Conservation (phyloP, 352 stramenopile genomes). For the Aphanomyces invadans region DNA sequence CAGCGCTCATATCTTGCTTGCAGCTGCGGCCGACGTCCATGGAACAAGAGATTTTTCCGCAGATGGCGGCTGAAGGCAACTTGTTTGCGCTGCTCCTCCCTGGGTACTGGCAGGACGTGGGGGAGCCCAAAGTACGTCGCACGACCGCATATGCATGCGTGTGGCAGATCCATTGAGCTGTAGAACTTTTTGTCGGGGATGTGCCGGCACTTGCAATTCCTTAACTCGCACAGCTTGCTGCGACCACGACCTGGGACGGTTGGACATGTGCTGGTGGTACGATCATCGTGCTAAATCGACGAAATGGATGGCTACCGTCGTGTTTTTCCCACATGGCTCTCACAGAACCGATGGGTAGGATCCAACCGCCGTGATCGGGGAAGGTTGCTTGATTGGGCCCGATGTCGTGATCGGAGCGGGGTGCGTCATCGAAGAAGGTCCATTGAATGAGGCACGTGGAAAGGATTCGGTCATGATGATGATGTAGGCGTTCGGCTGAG, state of each 20-base stretch:
- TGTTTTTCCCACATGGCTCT: no score
- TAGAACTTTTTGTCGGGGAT: slow-evolving; percentile 79
- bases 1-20: not conserved
- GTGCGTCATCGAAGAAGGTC: slow-evolving; percentile 83
- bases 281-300: no score
- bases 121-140: slow-evolving; percentile 58
- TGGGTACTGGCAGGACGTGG: slow-evolving; percentile 89
- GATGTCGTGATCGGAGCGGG: slow-evolving; percentile 77
- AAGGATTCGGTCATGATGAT: no score
- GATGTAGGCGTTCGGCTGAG: slow-evolving; percentile 71
- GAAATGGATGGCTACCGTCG: no score
- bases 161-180: not conserved
- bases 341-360: slow-evolving; percentile 34
- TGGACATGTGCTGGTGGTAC: slow-evolving; percentile 76
- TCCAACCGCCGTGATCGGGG: slow-evolving; percentile 58
- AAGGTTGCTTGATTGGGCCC: slow-evolving; percentile 72
- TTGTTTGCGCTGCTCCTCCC: slow-evolving; percentile 79
- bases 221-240: slow-evolving; percentile 44
- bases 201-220: slow-evolving; percentile 74
- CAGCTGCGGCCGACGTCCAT: slow-evolving; percentile 82
- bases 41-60: slow-evolving; percentile 86
- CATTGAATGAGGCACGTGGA: no score
- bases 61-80: slow-evolving; percentile 83
- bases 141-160: not conserved
- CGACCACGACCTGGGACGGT: slow-evolving; percentile 62